Conservation (phyloP, 441 rosid genomes). For the Aleurites moluccanus region DNA sequence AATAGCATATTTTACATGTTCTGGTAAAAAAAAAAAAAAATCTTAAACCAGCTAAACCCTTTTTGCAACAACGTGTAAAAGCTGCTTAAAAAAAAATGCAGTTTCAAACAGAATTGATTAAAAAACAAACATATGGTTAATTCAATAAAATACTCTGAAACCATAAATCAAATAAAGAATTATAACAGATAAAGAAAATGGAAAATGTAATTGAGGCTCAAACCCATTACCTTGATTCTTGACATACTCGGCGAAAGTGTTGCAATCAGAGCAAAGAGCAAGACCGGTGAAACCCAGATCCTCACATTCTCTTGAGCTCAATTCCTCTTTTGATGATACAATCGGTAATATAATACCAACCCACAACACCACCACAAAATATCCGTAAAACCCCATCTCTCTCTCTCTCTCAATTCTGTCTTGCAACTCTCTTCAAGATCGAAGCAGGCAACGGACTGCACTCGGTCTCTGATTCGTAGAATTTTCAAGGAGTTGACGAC, state of each 20-base stretch:
- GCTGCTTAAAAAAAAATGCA: neutral
- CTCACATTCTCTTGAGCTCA: constrained; percentile 70
- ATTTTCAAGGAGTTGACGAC: neutral
- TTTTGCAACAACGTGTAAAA: too few relatives aligned
- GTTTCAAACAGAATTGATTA: neutral
- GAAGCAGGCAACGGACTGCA: neutral
- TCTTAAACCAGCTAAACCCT: neutral
- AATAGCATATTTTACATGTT: neutral
- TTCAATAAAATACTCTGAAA: neutral
- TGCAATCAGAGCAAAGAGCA: constrained; percentile 94
- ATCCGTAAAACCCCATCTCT: constrained; percentile 9
- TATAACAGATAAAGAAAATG: neutral
- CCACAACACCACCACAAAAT: neutral
- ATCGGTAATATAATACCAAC: constrained; percentile 21
- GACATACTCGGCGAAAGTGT: constrained; percentile 75
- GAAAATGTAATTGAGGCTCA: neutral
- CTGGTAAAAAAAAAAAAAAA: neutral
- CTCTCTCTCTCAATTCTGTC: neutral
- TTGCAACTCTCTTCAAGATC: neutral
- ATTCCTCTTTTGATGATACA: constrained; percentile 51
- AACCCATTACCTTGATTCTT: constrained; percentile 64
- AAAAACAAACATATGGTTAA: neutral
- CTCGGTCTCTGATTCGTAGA: neutral
- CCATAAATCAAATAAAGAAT: neutral
- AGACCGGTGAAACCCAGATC: constrained; percentile 85